Evolutionary conservation across 805 yeast genomes (phyloP).

Genomic region (Starmerella riodocensis): DNA sequence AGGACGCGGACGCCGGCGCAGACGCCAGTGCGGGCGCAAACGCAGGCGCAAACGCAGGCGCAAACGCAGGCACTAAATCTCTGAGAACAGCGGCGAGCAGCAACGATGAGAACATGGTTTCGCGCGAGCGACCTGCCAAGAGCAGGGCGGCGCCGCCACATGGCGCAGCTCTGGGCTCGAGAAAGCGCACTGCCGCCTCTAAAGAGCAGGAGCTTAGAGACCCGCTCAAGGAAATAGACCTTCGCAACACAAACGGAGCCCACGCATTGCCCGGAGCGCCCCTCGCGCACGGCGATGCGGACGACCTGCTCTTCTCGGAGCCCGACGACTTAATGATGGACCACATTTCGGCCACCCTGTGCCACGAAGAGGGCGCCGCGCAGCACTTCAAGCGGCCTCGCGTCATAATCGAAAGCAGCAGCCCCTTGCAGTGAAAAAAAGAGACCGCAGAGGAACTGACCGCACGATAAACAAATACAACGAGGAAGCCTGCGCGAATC

Average conservation of each 20-base stretch:
- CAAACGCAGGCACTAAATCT: too few relatives aligned
- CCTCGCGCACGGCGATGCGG: neutral
- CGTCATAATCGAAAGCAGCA: constrained; percentile 1
- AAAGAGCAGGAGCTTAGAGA: neutral
- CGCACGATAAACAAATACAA: too few relatives aligned
- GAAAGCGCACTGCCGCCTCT: neutral
- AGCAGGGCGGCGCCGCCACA: too few relatives aligned
- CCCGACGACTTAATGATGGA: neutral
- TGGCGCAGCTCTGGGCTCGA: neutral
- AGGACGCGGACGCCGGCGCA: too few relatives aligned
- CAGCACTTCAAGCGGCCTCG: neutral
- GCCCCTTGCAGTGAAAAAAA: neutral
- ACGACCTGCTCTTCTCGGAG: neutral
- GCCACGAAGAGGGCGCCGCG: neutral
- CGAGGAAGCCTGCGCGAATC: too few relatives aligned
- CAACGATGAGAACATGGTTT: too few relatives aligned
- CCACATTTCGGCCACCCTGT: neutral
- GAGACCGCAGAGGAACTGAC: too few relatives aligned
- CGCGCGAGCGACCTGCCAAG: too few relatives aligned
- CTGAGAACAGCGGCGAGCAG: too few relatives aligned
- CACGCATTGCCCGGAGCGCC: too few relatives aligned
- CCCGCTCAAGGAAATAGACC: neutral
- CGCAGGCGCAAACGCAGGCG: too few relatives aligned
- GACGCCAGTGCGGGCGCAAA: too few relatives aligned
- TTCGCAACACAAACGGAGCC: neutral